Percentiles rank a stretch among this genome's conserved stretches.
These are phyloP conservation scores for Arthroderma uncinatum DNA, from an alignment of 2,329 filamentous ascomycete species.

Conservation along the genomic window DNA sequence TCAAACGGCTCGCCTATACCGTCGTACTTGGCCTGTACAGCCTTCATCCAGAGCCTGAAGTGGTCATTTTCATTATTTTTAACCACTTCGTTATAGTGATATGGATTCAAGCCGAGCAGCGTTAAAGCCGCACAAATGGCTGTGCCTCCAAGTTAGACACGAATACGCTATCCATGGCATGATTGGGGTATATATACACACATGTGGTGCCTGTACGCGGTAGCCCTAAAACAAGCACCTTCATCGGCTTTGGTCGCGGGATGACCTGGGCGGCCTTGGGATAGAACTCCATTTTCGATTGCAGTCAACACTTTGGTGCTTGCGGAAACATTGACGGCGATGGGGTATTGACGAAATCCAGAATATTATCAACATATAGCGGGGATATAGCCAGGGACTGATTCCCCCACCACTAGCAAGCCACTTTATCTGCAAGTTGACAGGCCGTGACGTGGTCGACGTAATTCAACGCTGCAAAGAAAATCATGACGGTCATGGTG, in stretches of 20 bases:
- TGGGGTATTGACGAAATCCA: not conserved
- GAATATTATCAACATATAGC: not conserved
- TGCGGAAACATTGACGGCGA: not conserved
- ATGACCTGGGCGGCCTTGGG: not conserved
- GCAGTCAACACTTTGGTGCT: not conserved
- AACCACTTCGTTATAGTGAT: not conserved
- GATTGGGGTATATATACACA: slow-evolving; percentile 1
- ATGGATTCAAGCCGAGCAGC: not conserved
- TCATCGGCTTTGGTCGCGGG: slow-evolving; percentile 5
- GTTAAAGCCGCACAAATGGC: not conserved
- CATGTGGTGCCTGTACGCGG: slow-evolving; percentile 10
- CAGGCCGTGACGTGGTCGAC: not conserved
- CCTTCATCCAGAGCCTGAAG: not conserved
- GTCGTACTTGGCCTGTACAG: not conserved
- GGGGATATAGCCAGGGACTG: not conserved
- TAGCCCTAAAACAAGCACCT: slow-evolving; percentile 7
- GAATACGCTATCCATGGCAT: not conserved
- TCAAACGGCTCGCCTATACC: not conserved
- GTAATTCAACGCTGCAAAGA: not conserved
- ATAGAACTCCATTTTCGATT: not conserved
- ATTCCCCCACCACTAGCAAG: not conserved
- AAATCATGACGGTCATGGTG: not conserved
- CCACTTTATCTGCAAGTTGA: not conserved
- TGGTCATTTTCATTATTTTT: not conserved
- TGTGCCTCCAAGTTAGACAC: not conserved